Evolutionary conservation across 768 basidiomycete genomes (phyloP), one percentile per base, ranked within the genome.

Genomic region (Agrocybe pediades): DNA sequence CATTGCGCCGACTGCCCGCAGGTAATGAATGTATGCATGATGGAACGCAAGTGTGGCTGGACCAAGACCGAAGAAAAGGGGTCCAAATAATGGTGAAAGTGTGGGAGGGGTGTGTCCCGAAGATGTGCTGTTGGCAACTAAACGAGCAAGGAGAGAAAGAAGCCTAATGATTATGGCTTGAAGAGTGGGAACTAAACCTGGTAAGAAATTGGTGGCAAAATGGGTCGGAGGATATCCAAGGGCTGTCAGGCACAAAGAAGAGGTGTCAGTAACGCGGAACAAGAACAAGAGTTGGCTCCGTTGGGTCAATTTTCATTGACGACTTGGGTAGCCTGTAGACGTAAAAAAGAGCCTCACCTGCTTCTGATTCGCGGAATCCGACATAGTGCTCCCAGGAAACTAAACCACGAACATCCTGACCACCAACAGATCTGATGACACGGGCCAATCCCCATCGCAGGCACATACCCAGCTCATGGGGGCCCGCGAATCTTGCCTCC

Each of bases 41-140:
- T 78, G 78, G 63, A 80, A 80, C 5, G 76, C 70, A 47, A 79
- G 71, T 1, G 76, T 74, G 23, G 78, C 72, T 1, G 79, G 76
- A 11, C 78, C 78, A 53, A 95, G 81, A 49, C 95, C 94, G 59
- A 98, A 98, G 43, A 98, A 72, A 21, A 96, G 75, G 1, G 95
- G 93, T 0, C 90, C 90, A 66, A 98, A 96, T 6, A 96, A 81
- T 15, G 92, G 85, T 1, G 95, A 92, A 33, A 98, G 83, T 1
- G 92, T 86, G 17, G 91, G 89, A 0, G 95, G 95, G 0, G 94
- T 95, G 60, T 96, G 90, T 2, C 96, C 95, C 11, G 92, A 94
- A 7, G 82, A 79, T 17, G 87, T 80, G 24, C 89, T 88, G 67
- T 97, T 86, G 1, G 95, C 92, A 0, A 89, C 85, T 57, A 98